A percentile compares a stretch with the other conserved stretches of the same genome.
These are phyloP conservation scores for Aspergillus uvarum DNA, from an alignment of 2,329 filamentous ascomycete genomes.

Conservation along the genomic window DNA sequence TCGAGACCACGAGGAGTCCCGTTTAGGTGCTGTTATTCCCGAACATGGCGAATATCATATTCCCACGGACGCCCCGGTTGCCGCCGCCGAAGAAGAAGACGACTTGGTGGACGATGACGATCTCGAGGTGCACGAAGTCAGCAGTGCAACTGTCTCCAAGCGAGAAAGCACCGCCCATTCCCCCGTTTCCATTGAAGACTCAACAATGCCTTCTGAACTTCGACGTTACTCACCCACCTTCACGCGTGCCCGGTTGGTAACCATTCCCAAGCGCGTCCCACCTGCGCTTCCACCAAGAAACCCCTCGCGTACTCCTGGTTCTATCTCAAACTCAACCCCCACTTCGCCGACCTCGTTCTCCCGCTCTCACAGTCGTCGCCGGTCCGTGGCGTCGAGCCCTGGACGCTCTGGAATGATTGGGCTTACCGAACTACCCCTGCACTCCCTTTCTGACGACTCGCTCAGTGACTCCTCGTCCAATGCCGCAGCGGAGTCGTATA, in stretches of 20 bases:
- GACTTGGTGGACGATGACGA: slow-evolving; percentile 25
- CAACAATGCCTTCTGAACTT: slow-evolving; percentile 58
- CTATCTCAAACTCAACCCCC: slow-evolving; percentile 23
- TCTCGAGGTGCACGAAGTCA: slow-evolving; percentile 45
- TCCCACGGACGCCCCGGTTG: slow-evolving; percentile 8
- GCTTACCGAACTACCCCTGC: slow-evolving; percentile 18
- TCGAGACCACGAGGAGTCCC: slow-evolving; percentile 25
- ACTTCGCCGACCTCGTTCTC: slow-evolving; percentile 26
- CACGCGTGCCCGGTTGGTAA: slow-evolving; percentile 76
- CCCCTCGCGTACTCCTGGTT: slow-evolving; percentile 46
- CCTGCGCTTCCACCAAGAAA: slow-evolving; percentile 77
- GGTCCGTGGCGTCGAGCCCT: slow-evolving; percentile 23
- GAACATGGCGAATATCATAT: slow-evolving; percentile 19
- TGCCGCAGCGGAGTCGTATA: slow-evolving; percentile 15
- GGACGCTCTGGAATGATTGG: slow-evolving; percentile 22
- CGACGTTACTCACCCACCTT: slow-evolving; percentile 65
- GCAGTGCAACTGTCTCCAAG: slow-evolving; percentile 53
- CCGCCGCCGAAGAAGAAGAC: slow-evolving; percentile 17
- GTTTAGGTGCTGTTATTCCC: slow-evolving; percentile 29
- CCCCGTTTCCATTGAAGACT: slow-evolving; percentile 29
- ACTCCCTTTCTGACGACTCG: slow-evolving; percentile 10
- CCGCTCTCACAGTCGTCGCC: slow-evolving; percentile 25
- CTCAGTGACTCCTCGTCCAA: slow-evolving; percentile 15
- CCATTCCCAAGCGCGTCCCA: slow-evolving; percentile 74
- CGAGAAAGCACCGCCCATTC: slow-evolving; percentile 41